A percentile compares a stretch with the other conserved stretches of the same genome.
phyloP scores from a whole-genome alignment of 1,284 basidiomycete species.

The Rhizoctonia solani region DNA sequence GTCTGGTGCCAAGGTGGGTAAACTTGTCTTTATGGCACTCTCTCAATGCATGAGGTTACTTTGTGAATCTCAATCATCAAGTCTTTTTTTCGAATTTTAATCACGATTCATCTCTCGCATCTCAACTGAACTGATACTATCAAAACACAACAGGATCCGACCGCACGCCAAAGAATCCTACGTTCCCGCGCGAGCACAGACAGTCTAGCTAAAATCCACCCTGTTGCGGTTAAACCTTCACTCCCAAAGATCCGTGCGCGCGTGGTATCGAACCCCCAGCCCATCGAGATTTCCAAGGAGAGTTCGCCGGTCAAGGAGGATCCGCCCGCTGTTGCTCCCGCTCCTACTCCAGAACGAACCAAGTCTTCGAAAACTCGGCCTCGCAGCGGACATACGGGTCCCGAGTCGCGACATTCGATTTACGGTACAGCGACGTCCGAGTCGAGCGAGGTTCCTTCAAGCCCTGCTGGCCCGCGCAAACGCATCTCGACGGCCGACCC shows the following conservation, averaged over 20 bases:
- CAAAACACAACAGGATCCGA: slow-evolving; percentile 7
- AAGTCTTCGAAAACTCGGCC: slow-evolving; percentile 24
- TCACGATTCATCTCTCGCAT: no score
- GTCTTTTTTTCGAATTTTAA: no score
- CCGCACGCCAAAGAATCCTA: neutral
- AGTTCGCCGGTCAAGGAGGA: slow-evolving; percentile 25
- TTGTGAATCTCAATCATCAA: no score
- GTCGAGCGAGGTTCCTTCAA: slow-evolving; percentile 2
- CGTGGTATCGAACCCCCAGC: slow-evolving; percentile 21
- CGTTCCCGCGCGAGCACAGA: slow-evolving; percentile 20
- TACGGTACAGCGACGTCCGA: slow-evolving; percentile 22
- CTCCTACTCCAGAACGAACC: slow-evolving; percentile 2
- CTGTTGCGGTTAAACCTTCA: slow-evolving; percentile 20
- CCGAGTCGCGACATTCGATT: slow-evolving; percentile 10
- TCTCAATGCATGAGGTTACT: no score
- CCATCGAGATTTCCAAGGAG: slow-evolving; percentile 29
- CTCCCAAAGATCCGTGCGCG: slow-evolving; percentile 29
- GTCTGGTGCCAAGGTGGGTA: slow-evolving; percentile 1
- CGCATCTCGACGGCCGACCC: slow-evolving; percentile 8
- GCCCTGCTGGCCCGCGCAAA: slow-evolving; percentile 9
- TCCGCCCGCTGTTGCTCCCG: neutral
- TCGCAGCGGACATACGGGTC: slow-evolving; percentile 11
- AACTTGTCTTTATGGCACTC: no score
- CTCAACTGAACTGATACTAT: no score
- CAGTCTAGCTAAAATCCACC: slow-evolving; percentile 31